Evolutionary conservation across 2,329 filamentous ascomycete species (phyloP), one percentile per base, ranked within the genome.

Genomic region (Dactylellina haptotyla): DNA sequence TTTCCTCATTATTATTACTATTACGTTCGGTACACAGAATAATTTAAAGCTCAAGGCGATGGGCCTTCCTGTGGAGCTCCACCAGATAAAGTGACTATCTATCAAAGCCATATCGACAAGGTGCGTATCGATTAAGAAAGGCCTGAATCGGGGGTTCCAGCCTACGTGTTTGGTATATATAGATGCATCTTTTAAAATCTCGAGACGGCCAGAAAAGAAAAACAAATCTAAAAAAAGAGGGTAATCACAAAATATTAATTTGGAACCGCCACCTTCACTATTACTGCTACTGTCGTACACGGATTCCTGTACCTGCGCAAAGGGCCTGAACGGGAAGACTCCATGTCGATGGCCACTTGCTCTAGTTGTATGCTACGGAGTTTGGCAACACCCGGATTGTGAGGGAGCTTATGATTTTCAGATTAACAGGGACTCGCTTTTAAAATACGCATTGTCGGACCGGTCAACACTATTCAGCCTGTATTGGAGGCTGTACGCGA

Each of bases 371-470:
- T 37, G 28, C 54, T 56, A 10, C 12, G 34, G 14, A 32, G 16
- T n/a, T 28, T 50, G 25, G 23, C 2, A 30, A 18, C 18, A 30
- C n/a, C n/a, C 14, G 30, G 56, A 54, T 34, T 8, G 32, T 9
- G 14, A 41, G 23, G 28, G 41, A 41, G 57, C 50, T 50, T 41
- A 57, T 45, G 43, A 46, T 57, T 71, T 71, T 58, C 58, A 63
- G 43, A 56, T 53, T 63, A 53, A 63, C 66, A 63, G 45, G 66
- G 58, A 34, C 50, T 71, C 43, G 48, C 58, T 64, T 63, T 62
- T 58, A 71, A 71, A 64, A 63, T 63, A 64, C 66, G 66, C 66
- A 64, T 71, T 63, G 58, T 71, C 66, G 66, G 66, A 63, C 66
- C 66, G 63, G 66, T 71, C 57, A 71, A 71, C 58, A 23, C 51